Evolutionary conservation across 2,329 filamentous ascomycete species (phyloP), one percentile per base, ranked within the genome.

Genomic region (Biscogniauxia sp.): DNA sequence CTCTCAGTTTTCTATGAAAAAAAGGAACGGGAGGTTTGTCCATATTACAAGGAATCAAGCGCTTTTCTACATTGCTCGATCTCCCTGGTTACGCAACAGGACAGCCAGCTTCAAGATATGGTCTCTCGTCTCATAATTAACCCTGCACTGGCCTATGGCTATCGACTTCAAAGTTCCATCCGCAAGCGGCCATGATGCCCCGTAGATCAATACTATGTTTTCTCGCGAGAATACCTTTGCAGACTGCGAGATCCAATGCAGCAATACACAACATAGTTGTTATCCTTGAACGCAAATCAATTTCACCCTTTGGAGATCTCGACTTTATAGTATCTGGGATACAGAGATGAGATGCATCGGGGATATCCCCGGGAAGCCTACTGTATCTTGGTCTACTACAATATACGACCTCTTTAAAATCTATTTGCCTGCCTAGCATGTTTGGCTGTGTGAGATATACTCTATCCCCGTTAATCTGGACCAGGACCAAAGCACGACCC

Each of bases 41-140:
- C 37, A 45, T 45, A 17, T n/a, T 45, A 11, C 37, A 45, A 45
- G 37, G 17, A 13, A 6, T 2, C 11, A 41, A 28, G 26, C 20
- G 23, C 32, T 25, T 23, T 55, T 55, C 37, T 51, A 54, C n/a
- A 45, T 19, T 20, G 13, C 28, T 11, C 37, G 55, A 45, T 20
- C 37, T 37, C 19, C 53, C 28, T 60, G 51, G 64, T 63, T 58
- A 62, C 62, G 62, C 64, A 52, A 50, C 64, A 61, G 61, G 54
- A 5, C 11, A 58, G 58, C 41, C 55, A 45, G 37, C 37, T 45
- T 45, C 11, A 45, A 6, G 15, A 45, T n/a, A 15, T 45, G 7
- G 7, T n/a, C 37, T 41, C 37, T n/a, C 37, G 37, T 45, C 37
- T 45, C 37, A 45, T n/a, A 45, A n/a, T 45, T 45, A 45, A 45